Evolutionary conservation across 306 rosid genomes (phyloP).

Genomic region (Sicyos baderoa): DNA sequence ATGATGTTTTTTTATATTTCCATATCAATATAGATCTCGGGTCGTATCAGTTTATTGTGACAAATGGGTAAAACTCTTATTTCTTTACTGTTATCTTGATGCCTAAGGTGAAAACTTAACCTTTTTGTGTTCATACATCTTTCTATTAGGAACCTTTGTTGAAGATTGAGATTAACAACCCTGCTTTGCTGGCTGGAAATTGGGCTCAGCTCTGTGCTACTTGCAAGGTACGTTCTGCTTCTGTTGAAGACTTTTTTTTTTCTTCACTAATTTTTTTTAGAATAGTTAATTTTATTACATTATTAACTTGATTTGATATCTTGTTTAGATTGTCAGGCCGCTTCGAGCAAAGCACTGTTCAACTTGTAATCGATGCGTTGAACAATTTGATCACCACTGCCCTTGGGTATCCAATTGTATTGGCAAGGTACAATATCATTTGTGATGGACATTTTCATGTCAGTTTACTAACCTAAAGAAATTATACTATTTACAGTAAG

Average conservation of each 20-base stretch:
- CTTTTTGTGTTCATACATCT: slow-evolving; percentile 24
- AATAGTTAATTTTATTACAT: neutral
- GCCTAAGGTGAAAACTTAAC: slow-evolving; percentile 6
- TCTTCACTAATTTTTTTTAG: slow-evolving; percentile 4
- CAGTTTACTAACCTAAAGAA: neutral
- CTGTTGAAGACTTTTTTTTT: slow-evolving; percentile 17
- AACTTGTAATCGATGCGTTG: slow-evolving; percentile 87
- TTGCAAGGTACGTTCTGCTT: slow-evolving; percentile 62
- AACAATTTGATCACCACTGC: slow-evolving; percentile 98
- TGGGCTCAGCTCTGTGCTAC: slow-evolving; percentile 79
- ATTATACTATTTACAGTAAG: neutral
- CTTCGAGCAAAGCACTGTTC: slow-evolving; percentile 99
- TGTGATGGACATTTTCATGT: slow-evolving; percentile 4
- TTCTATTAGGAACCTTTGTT: slow-evolving; percentile 69
- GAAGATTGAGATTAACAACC: slow-evolving; percentile 80
- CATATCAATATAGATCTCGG: too few species aligned
- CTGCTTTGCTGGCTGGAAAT: slow-evolving; percentile 91
- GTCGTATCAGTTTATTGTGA: too few species aligned
- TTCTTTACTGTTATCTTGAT: neutral
- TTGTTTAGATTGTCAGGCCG: slow-evolving; percentile 86
- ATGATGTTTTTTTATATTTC: too few species aligned
- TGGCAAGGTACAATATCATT: slow-evolving; percentile 62
- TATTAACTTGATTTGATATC: neutral
- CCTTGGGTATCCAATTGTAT: slow-evolving; percentile 99
- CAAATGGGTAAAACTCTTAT: neutral